These are phyloP conservation scores for Monosporascus ibericus DNA, from an alignment of 2,329 filamentous ascomycete species.

Conservation along the genomic window DNA sequence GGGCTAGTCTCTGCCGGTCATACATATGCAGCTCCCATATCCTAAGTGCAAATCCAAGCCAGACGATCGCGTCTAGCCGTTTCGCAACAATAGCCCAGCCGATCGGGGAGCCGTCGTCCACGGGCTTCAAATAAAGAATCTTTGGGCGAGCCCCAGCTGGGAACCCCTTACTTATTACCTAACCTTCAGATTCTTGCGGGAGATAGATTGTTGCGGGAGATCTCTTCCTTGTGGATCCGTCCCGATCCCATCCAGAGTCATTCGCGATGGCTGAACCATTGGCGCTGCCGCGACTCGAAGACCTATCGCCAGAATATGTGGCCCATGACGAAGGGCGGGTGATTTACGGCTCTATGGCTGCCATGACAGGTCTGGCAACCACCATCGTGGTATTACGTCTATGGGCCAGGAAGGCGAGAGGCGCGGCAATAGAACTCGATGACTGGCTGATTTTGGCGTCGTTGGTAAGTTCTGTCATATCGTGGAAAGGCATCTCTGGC, in stretches of 20 bases:
- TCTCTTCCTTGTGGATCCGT: not conserved
- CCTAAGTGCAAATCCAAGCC: not conserved
- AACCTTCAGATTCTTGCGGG: not conserved
- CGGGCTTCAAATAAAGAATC: not conserved
- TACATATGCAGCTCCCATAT: not conserved
- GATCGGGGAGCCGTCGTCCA: not conserved
- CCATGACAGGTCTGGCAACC: not conserved
- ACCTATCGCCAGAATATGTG: not conserved
- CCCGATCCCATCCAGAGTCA: not conserved
- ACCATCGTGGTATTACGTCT: not conserved
- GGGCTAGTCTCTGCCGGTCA: no score
- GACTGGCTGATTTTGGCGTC: not conserved
- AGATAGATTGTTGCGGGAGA: not conserved
- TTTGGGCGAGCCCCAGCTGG: not conserved
- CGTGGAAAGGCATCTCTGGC: not conserved
- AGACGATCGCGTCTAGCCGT: not conserved
- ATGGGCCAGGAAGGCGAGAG: not conserved
- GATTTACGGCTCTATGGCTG: not conserved
- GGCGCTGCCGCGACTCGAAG: not conserved
- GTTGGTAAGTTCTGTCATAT: not conserved
- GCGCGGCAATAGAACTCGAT: not conserved
- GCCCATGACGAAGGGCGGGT: not conserved
- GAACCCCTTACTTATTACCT: not conserved
- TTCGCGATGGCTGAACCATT: not conserved
- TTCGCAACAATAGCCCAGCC: not conserved